phyloP scores from a whole-genome alignment of 2,329 filamentous ascomycete genomes.

The Spiromastix sp. region DNA sequence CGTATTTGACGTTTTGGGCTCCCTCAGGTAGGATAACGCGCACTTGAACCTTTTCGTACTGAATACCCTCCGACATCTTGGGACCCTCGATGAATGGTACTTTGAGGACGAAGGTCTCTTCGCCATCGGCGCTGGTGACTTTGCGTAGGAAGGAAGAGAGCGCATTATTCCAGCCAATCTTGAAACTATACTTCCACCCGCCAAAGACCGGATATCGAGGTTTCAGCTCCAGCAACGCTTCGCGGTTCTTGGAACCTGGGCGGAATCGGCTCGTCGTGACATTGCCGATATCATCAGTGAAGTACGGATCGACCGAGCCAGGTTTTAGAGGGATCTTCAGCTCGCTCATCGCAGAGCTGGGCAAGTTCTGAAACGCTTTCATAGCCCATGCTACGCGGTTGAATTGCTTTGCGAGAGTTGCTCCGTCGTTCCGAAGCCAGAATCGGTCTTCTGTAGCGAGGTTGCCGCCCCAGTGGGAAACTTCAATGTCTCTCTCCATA shows the following conservation, averaged over 20 bases:
- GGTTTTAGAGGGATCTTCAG: slow-evolving; percentile 68
- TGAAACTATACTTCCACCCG: slow-evolving; percentile 97
- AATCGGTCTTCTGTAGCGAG: slow-evolving; percentile 91
- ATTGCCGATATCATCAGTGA: slow-evolving; percentile 91
- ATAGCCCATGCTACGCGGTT: slow-evolving; percentile 67
- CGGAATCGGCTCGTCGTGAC: slow-evolving; percentile 89
- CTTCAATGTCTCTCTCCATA: slow-evolving; percentile 83
- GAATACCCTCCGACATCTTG: slow-evolving; percentile 71
- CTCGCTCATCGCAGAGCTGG: slow-evolving; percentile 68
- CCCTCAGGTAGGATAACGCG: slow-evolving; percentile 86
- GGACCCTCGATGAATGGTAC: slow-evolving; percentile 91
- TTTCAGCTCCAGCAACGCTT: slow-evolving; percentile 80
- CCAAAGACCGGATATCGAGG: slow-evolving; percentile 95
- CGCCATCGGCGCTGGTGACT: slow-evolving; percentile 40
- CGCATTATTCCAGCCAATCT: slow-evolving; percentile 89
- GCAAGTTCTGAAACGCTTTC: slow-evolving; percentile 64
- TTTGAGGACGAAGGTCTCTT: slow-evolving; percentile 71
- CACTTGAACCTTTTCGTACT: slow-evolving; percentile 71
- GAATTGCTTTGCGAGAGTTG: slow-evolving; percentile 63
- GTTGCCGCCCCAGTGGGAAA: slow-evolving; percentile 97
- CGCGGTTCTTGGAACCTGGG: slow-evolving; percentile 44
- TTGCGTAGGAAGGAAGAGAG: slow-evolving; percentile 64
- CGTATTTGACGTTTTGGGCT: slow-evolving; percentile 50
- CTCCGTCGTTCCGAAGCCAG: slow-evolving; percentile 76
- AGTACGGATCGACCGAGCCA: slow-evolving; percentile 82